Evolutionary conservation across 768 basidiomycete genomes (phyloP), one percentile per base, ranked within the genome.

Genomic region (Gymnopilus dilepis): DNA sequence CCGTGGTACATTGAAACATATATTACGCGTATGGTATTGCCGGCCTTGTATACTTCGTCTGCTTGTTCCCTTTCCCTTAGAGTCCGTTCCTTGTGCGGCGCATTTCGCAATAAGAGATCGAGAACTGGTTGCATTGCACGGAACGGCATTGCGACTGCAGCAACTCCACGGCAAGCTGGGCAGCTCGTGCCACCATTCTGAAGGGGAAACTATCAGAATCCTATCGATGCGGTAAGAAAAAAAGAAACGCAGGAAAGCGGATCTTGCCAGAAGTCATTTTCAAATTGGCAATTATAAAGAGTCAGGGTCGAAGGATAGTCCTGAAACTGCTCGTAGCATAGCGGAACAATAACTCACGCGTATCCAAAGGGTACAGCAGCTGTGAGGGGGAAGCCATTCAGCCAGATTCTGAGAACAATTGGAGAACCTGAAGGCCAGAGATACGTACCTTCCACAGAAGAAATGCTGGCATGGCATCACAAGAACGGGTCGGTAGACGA

Each of bases 381-480:
- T 94, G 63, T 12, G 45, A 33, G 38, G 17, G 54, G 34, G 34
- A 48, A 4, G 47, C 4, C 6, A 24, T 61, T 31, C n/a, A 63
- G 30, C 37, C 51, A 34, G 30, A 41, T 31, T 37, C 28, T 15
- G 26, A 54, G 47, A 53, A 22, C 24, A 55, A 58, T 28, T 61
- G 52, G 24, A 28, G 12, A 56, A 56, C 45, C 56, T n/a, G 50
- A 60, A 17, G 40, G 40, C 24, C 43, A 33, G 8, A 40, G 51
- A 34, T 21, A 77, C 34, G 60, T 74, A 92, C 91, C 92, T 93
- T 74, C 93, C 93, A 69, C 93, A 95, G 71, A 94, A 94, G 81
- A 91, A 93, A 80, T 95, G 93, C 67, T 94, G 91, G 72, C 93
- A 95, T 30, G 93, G 93, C 34, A 84, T 81, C 54, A 95, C 90